phyloP scores from a whole-genome alignment of 2,329 filamentous ascomycete genomes.

The Scedosporium apiospermum region DNA sequence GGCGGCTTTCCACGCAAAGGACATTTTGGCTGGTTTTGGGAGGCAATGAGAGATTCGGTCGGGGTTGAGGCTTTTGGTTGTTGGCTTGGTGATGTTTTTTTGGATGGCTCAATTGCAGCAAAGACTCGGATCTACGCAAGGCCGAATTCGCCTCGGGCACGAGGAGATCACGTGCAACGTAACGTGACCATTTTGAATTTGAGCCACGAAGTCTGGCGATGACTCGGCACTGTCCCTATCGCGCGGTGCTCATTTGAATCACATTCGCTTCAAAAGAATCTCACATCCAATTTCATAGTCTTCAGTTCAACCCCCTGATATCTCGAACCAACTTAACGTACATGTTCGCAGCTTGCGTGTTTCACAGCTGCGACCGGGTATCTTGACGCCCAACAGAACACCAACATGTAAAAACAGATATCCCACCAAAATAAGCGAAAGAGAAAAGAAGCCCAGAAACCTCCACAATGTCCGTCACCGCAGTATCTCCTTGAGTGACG shows the following conservation, averaged over 20 bases:
- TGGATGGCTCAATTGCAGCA: not conserved
- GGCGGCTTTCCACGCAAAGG: conserved; percentile 96
- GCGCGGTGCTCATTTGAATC: not conserved
- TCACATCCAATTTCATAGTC: not conserved
- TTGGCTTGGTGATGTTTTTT: conserved; percentile 6
- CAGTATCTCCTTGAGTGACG: not conserved
- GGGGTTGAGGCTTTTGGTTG: conserved; percentile 1
- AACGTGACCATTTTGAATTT: not conserved
- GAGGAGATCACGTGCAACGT: not conserved
- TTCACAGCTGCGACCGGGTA: not conserved
- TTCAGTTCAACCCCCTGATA: not conserved
- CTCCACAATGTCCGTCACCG: not conserved
- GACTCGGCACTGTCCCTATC: not conserved
- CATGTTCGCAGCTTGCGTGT: not conserved
- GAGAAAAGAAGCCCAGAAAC: not conserved
- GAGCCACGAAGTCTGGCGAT: not conserved
- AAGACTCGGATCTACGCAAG: conserved; percentile 6
- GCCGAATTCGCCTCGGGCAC: conserved; percentile 6
- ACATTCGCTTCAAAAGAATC: not conserved
- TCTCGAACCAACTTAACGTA: not conserved
- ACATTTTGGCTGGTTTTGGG: conserved; percentile 56
- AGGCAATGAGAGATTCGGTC: not conserved
- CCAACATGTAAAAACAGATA: not conserved
- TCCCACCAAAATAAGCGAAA: not conserved
- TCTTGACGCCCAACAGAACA: conserved; percentile 1